Evolutionary conservation across 1,284 basidiomycete species (phyloP).

Genomic region (Ustilago tritici): DNA sequence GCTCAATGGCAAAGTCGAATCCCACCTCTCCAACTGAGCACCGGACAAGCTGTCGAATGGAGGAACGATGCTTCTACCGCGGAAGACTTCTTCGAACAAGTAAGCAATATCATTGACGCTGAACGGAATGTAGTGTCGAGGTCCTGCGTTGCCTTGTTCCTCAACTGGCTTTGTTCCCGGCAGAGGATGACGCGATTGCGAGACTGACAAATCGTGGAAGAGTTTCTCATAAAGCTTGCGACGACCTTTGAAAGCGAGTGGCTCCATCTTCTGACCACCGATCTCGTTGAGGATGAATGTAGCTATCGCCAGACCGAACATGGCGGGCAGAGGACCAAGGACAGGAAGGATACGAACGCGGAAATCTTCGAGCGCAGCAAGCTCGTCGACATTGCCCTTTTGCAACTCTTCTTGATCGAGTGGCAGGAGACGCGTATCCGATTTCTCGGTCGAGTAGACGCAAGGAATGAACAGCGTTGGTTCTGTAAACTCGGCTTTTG

Average conservation of each 20-base stretch:
- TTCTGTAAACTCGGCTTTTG: slow-evolving; percentile 21
- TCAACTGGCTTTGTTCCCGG: slow-evolving; percentile 12
- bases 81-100: slow-evolving; percentile 66
- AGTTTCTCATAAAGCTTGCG: slow-evolving; percentile 64
- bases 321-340: slow-evolving; percentile 73
- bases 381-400: slow-evolving; percentile 88
- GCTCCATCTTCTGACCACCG: slow-evolving; percentile 62
- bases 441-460: slow-evolving; percentile 96
- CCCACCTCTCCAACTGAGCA: slow-evolving; percentile 63
- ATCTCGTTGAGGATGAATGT: slow-evolving; percentile 68
- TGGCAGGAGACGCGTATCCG: slow-evolving; percentile 83
- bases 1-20: slow-evolving; percentile 60
- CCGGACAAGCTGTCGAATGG: slow-evolving; percentile 56
- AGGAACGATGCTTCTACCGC: slow-evolving; percentile 61
- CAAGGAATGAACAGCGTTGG: slow-evolving; percentile 60
- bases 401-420: slow-evolving; percentile 91
- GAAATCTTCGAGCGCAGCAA: slow-evolving; percentile 93
- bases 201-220: slow-evolving; percentile 43
- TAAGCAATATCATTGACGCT: slow-evolving; percentile 65
- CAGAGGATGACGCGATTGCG: slow-evolving; percentile 38
- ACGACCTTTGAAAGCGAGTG: slow-evolving; percentile 61
- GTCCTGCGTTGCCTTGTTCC: slow-evolving; percentile 16
- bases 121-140: slow-evolving; percentile 57
- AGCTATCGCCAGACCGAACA: slow-evolving; percentile 67
- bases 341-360: slow-evolving; percentile 89